These are phyloP conservation scores for Trichoderma koningii DNA, from an alignment of 2,329 filamentous ascomycete genomes.

Conservation along the genomic window DNA sequence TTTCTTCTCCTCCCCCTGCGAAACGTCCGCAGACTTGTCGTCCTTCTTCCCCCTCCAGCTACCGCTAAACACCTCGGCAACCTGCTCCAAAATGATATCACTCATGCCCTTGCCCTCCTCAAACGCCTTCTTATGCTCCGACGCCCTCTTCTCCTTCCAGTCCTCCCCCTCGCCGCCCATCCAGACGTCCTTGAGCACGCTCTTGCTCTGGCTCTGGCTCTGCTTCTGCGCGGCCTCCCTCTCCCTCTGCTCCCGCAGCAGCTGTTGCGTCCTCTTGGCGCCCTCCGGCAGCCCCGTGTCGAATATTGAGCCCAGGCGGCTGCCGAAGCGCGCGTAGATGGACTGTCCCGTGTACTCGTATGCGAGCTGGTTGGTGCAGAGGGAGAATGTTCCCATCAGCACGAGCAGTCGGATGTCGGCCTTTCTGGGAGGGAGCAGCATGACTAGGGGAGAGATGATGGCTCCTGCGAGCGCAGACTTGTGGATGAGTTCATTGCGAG, in stretches of 20 bases:
- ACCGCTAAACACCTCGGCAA: constrained; percentile 55
- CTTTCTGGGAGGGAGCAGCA: constrained; percentile 55
- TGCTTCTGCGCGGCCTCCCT: constrained; percentile 39
- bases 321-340: constrained; percentile 50
- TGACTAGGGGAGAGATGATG: constrained; percentile 50
- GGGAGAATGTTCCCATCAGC: constrained; percentile 53
- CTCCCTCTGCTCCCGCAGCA: constrained; percentile 51
- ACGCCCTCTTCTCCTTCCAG: constrained; percentile 56
- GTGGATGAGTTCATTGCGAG: constrained; percentile 46
- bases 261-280: constrained; percentile 50
- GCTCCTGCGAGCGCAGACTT: constrained; percentile 52
- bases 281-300: constrained; percentile 59
- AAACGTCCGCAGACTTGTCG: neutral
- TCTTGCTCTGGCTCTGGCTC: constrained; percentile 27
- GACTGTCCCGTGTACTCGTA: constrained; percentile 60
- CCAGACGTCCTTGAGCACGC: constrained; percentile 54
- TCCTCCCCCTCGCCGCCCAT: constrained; percentile 59
- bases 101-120: constrained; percentile 59
- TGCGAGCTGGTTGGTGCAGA: constrained; percentile 57
- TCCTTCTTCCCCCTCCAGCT: constrained; percentile 40
- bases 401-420: constrained; percentile 54
- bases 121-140: constrained; percentile 55
- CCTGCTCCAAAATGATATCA: constrained; percentile 58
- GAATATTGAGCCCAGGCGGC: constrained; percentile 49
- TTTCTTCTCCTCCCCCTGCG: constrained; percentile 30